Conservation (phyloP, 768 basidiomycete genomes). For the Boletus rubroflammeus region DNA sequence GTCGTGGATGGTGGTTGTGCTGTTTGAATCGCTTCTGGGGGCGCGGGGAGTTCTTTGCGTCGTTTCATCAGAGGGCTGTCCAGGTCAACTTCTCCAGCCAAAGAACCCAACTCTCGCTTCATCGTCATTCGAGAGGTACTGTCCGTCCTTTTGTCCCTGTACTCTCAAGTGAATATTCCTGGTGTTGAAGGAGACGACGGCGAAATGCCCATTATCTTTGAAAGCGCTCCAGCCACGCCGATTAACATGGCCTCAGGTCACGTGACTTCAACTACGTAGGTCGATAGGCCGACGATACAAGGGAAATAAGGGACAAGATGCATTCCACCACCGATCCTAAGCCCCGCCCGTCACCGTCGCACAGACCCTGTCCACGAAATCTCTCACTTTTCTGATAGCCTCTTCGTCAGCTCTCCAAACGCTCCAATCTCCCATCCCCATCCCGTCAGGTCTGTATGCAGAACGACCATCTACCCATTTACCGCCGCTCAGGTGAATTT, state of each 20-base stretch:
- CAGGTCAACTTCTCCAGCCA: slow-evolving; percentile 36
- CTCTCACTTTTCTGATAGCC: slow-evolving; percentile 49
- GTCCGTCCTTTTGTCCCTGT: slow-evolving; percentile 12
- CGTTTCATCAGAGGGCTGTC: slow-evolving; percentile 50
- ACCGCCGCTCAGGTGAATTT: slow-evolving; percentile 76
- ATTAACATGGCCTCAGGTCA: slow-evolving; percentile 24
- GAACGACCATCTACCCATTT: slow-evolving; percentile 56
- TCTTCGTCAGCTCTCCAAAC: slow-evolving; percentile 62
- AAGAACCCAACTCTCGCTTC: slow-evolving; percentile 49
- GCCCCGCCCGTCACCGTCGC: not conserved
- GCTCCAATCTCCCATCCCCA: slow-evolving; percentile 77
- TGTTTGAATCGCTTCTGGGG: slow-evolving; percentile 37
- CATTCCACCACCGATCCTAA: not conserved
- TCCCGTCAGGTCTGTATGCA: slow-evolving; percentile 47
- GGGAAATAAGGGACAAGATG: no score
- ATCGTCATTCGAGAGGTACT: slow-evolving; percentile 35
- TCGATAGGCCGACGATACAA: no score
- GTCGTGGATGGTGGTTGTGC: slow-evolving; percentile 32
- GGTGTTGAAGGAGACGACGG: slow-evolving; percentile 27
- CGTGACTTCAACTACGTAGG: slow-evolving; percentile 22
- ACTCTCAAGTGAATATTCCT: slow-evolving; percentile 27
- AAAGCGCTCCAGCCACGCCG: slow-evolving; percentile 23
- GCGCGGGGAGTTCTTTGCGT: slow-evolving; percentile 41
- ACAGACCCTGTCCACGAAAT: slow-evolving; percentile 37
- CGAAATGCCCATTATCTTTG: slow-evolving; percentile 34